These are phyloP conservation scores for Thielaviopsis euricoi DNA, from an alignment of 2,329 filamentous ascomycete species.

Conservation along the genomic window DNA sequence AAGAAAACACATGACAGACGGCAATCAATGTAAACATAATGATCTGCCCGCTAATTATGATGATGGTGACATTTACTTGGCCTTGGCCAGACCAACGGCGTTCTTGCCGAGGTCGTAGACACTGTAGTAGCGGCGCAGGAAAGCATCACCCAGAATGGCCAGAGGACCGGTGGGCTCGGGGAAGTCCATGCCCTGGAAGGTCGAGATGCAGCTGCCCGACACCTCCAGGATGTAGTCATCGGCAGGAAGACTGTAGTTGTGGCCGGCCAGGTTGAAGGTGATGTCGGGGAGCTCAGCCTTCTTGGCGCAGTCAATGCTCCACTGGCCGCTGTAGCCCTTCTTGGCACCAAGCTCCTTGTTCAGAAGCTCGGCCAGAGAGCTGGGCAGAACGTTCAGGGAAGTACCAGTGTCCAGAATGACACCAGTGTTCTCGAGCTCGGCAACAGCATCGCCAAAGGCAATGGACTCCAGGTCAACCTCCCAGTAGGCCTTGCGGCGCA, in stretches of 20 bases:
- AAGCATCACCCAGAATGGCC: conserved; percentile 82
- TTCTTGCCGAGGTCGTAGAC: conserved; percentile 88
- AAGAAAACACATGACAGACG: background rate
- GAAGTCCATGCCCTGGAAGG: conserved; percentile 94
- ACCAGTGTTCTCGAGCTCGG: conserved; percentile 85
- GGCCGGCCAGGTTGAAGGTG: conserved; percentile 74
- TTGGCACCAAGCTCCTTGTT: conserved; percentile 97
- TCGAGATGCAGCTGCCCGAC: conserved; percentile 88
- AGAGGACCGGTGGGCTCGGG: conserved; percentile 78
- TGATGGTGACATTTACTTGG: conserved; percentile 37
- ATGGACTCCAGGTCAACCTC: conserved; percentile 93
- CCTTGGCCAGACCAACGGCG: conserved; percentile 74
- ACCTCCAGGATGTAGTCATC: conserved; percentile 95
- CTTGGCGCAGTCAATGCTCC: conserved; percentile 78
- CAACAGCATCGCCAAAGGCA: conserved; percentile 68
- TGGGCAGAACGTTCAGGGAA: conserved; percentile 89
- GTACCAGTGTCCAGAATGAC: conserved; percentile 97
- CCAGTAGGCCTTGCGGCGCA: conserved; percentile 99
- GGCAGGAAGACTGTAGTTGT: conserved; percentile 80
- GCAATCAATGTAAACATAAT: background rate
- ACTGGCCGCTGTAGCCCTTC: conserved; percentile 96
- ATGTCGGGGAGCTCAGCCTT: conserved; percentile 75
- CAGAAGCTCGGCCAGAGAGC: conserved; percentile 80
- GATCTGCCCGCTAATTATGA: background rate
- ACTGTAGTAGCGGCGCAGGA: conserved; percentile 78